Evolutionary conservation across 148 eudicot species (phyloP).

Genomic region (Drosera capensis): DNA sequence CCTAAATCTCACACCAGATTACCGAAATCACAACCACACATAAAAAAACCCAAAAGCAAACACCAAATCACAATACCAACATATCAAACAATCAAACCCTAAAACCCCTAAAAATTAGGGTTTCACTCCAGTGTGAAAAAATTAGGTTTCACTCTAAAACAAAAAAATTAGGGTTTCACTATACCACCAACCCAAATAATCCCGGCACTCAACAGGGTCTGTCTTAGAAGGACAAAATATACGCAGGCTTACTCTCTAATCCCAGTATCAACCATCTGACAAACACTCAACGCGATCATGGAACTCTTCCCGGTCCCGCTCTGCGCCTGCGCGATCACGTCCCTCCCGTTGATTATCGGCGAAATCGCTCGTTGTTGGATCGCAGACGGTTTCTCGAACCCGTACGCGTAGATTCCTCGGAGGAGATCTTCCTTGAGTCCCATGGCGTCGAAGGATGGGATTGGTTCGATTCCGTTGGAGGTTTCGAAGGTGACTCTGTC

Average conservation of each 20-base stretch:
- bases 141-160: no score
- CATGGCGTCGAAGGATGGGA: constrained; percentile 65
- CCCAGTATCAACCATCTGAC: constrained; percentile 69
- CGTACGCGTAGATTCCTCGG: constrained; percentile 59
- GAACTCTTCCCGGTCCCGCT: constrained; percentile 91
- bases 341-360: constrained; percentile 75
- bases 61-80: no score
- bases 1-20: no score
- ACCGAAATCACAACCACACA: no score
- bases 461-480: constrained; percentile 52
- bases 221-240: no score
- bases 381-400: constrained; percentile 88
- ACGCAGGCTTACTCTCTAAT: constrained; percentile 46
- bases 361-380: constrained; percentile 83
- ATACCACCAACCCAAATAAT: no score
- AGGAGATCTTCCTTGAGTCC: constrained; percentile 67
- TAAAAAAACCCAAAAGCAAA: no score
- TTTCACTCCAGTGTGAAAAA: no score
- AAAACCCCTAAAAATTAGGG: no score
- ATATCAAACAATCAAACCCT: background rate
- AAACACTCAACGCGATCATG: constrained; percentile 84
- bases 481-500: no score
- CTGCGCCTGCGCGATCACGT: constrained; percentile 95
- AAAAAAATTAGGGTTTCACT: background rate
- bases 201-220: no score